These are phyloP conservation scores for Cercospora berteroae DNA, from an alignment of 2,329 filamentous ascomycete species.

Conservation along the genomic window DNA sequence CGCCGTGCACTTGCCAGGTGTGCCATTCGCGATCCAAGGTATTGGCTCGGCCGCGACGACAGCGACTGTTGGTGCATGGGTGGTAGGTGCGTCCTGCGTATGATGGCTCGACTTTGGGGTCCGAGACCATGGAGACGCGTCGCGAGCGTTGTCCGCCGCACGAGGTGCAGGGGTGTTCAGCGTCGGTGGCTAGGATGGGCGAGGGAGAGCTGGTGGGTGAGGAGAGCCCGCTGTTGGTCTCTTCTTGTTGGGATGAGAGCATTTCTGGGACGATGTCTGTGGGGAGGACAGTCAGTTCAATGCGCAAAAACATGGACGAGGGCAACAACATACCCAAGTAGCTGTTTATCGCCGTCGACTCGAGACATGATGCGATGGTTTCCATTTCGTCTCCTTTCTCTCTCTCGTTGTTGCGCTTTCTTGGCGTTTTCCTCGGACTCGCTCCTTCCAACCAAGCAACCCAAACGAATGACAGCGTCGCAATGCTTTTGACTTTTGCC, in stretches of 20 bases:
- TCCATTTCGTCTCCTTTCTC: background rate
- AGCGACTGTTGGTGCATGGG: slow-evolving; percentile 21
- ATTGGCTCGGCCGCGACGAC: slow-evolving; percentile 16
- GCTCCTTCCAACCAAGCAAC: background rate
- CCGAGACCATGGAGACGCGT: slow-evolving; percentile 16
- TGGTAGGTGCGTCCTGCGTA: slow-evolving; percentile 18
- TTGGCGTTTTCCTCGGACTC: background rate
- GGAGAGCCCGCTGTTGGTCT: slow-evolving; percentile 2
- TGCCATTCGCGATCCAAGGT: slow-evolving; percentile 19
- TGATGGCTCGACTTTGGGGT: slow-evolving; percentile 7
- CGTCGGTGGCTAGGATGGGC: slow-evolving; percentile 12
- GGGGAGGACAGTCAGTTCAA: background rate
- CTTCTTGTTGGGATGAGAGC: background rate
- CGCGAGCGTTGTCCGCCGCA: slow-evolving; percentile 20
- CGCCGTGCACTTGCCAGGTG: slow-evolving; percentile 21
- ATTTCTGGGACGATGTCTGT: slow-evolving; percentile 22
- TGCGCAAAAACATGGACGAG: background rate
- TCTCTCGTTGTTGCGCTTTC: background rate
- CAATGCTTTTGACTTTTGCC: background rate
- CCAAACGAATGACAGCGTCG: background rate
- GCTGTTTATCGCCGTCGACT: slow-evolving; percentile 6
- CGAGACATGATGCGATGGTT: slow-evolving; percentile 10
- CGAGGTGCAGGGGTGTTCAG: slow-evolving; percentile 21
- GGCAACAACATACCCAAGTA: slow-evolving; percentile 2
- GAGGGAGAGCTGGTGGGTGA: slow-evolving; percentile 1